Evolutionary conservation across 345 rosid genomes (phyloP), one percentile per base, ranked within the genome.

Genomic region (Linum lewisii): DNA sequence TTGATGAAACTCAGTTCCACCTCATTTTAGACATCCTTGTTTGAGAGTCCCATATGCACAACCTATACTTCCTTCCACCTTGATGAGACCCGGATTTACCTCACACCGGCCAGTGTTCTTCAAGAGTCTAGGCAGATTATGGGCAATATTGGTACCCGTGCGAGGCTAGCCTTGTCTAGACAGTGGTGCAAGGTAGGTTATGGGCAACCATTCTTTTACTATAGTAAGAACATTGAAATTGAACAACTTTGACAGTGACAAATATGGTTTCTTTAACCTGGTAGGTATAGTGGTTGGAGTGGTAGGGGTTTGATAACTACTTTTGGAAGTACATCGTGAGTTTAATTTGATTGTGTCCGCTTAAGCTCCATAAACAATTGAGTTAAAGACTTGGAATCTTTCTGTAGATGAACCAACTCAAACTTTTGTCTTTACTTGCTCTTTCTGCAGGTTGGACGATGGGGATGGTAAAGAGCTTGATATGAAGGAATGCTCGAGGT

Each of bases 161-260:
- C n/a, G n/a, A n/a, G n/a, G n/a, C n/a, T n/a, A n/a, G n/a, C n/a
- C n/a, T n/a, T n/a, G n/a, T n/a, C n/a, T n/a, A n/a, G n/a, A n/a
- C n/a, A 74, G 59, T 92, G 97, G 99, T 79, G 83, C 62, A 76
- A 71, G 69, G 63, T 77, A 44, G 85, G 79, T 57, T 82, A 90
- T 64, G 87, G 91, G 56, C 89, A 86, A 72, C 99, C 99, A 34
- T 92, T 92, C 73, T 86, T 92, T 69, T 84, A 80, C 79, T 88
- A n/a, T n/a, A 96, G 98, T 92, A 16, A 42, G 47, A 42, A 42
- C 1, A 50, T 45, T 55, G 34, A 34, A 49, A 51, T 34, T 1
- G 14, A 42, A 42, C 1, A 42, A 42, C 14, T 42, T 11, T 42
- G 47, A 11, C 47, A 42, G 18, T 16, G 4, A 42, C 47, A 42